Evolutionary conservation across 179 eudicot species (phyloP).

Genomic region (Beta lomatogona): DNA sequence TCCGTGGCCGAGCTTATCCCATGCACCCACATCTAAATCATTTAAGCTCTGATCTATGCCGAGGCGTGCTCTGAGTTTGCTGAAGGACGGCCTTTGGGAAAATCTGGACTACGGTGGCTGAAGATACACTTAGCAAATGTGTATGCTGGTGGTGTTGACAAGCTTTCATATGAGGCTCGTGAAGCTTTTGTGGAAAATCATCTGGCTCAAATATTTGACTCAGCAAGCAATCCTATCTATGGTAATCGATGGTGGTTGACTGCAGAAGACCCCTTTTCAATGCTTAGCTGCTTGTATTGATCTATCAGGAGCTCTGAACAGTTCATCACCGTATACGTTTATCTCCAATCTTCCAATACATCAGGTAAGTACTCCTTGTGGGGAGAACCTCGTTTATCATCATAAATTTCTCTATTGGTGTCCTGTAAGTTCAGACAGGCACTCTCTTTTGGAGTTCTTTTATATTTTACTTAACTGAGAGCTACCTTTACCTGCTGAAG

Average conservation of each 20-base stretch:
- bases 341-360: slow-evolving; percentile 89
- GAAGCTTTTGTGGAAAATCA: slow-evolving; percentile 71
- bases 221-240: slow-evolving; percentile 69
- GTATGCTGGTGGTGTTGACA: slow-evolving; percentile 80
- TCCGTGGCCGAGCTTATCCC: slow-evolving; percentile 94
- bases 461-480: neutral
- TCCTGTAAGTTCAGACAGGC: neutral
- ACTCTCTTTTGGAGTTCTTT: neutral
- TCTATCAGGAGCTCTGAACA: slow-evolving; percentile 71
- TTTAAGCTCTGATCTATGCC: slow-evolving; percentile 84
- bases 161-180: slow-evolving; percentile 76
- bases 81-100: slow-evolving; percentile 83
- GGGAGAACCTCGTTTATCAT: slow-evolving; percentile 3
- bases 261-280: slow-evolving; percentile 97
- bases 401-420: neutral
- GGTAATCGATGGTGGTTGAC: slow-evolving; percentile 89
- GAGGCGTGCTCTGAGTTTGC: slow-evolving; percentile 94
- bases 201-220: slow-evolving; percentile 63
- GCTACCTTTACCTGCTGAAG: no score
- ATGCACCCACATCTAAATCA: slow-evolving; percentile 96
- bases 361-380: slow-evolving; percentile 49
- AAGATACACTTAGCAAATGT: slow-evolving; percentile 86
- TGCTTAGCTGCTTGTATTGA: slow-evolving; percentile 89
- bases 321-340: slow-evolving; percentile 64
- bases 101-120: slow-evolving; percentile 79